These are phyloP conservation scores for Fusarium austroafricanum DNA, from an alignment of 2,329 filamentous ascomycete genomes.

Conservation along the genomic window DNA sequence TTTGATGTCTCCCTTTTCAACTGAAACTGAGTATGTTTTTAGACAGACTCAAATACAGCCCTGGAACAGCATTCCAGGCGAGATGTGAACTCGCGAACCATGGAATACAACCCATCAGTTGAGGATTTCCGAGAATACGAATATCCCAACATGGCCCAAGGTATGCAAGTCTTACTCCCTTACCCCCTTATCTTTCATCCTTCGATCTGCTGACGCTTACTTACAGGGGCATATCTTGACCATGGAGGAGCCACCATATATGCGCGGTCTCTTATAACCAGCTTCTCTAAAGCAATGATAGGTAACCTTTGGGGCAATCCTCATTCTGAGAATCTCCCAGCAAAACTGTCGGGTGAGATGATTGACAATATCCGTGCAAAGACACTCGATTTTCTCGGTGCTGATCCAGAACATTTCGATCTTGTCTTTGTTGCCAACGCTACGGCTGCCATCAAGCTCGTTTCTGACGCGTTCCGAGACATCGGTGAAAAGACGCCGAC, in stretches of 20 bases:
- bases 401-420: slow-evolving; percentile 68
- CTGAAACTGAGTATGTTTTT: not conserved
- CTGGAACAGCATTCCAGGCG: slow-evolving; percentile 24
- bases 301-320: slow-evolving; percentile 74
- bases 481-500: slow-evolving; percentile 60
- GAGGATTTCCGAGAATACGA: slow-evolving; percentile 45
- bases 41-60: slow-evolving; percentile 25
- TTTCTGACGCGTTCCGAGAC: slow-evolving; percentile 68
- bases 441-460: slow-evolving; percentile 71
- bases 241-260: slow-evolving; percentile 69
- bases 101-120: slow-evolving; percentile 44
- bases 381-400: slow-evolving; percentile 68
- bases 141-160: slow-evolving; percentile 46
- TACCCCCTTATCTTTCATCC: not conserved
- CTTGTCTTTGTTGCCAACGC: slow-evolving; percentile 72
- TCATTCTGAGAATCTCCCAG: slow-evolving; percentile 72
- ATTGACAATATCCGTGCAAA: slow-evolving; percentile 67
- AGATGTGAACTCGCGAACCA: slow-evolving; percentile 10
- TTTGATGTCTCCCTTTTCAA: not conserved
- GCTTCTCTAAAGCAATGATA: slow-evolving; percentile 66
- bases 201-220: slow-evolving; percentile 10
- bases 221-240: slow-evolving; percentile 62
- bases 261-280: slow-evolving; percentile 66
- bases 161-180: slow-evolving; percentile 16
- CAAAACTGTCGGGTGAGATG: slow-evolving; percentile 65